Evolutionary conservation across 441 rosid genomes (phyloP).

Genomic region (Melastoma candidum): DNA sequence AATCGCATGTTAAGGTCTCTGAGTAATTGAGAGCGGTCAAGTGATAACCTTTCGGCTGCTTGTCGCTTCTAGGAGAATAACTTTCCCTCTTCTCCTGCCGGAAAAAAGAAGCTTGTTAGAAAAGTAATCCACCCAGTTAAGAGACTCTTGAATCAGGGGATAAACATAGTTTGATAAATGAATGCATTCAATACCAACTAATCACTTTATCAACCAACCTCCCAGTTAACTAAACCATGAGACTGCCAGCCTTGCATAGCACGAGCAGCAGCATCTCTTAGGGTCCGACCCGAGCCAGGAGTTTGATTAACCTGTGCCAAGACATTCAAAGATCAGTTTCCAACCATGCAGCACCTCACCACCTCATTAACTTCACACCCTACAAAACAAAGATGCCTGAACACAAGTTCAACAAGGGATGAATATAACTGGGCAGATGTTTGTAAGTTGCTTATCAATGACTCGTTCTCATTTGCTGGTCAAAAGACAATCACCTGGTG

Average conservation of each 20-base stretch:
- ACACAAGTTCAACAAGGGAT: no score
- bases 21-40: neutral
- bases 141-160: neutral
- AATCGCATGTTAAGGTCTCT: no score
- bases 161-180: neutral
- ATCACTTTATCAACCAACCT: conserved; percentile 43
- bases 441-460: no score
- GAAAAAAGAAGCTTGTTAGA: neutral
- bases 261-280: conserved; percentile 74
- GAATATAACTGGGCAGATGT: no score
- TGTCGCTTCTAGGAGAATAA: conserved; percentile 34
- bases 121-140: neutral
- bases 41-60: conserved; percentile 31
- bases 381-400: no score
- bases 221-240: conserved; percentile 47
- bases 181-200: conserved; percentile 19
- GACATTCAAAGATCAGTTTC: no score
- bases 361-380: no score
- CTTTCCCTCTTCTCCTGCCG: conserved; percentile 42
- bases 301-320: conserved; percentile 20
- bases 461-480: neutral
- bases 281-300: conserved; percentile 48
- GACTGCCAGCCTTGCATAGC: conserved; percentile 81
- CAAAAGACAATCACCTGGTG: conserved; percentile 31
- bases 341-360: no score